Conservation (phyloP, 345 rosid species). For the Raphanus raphanistrum region DNA sequence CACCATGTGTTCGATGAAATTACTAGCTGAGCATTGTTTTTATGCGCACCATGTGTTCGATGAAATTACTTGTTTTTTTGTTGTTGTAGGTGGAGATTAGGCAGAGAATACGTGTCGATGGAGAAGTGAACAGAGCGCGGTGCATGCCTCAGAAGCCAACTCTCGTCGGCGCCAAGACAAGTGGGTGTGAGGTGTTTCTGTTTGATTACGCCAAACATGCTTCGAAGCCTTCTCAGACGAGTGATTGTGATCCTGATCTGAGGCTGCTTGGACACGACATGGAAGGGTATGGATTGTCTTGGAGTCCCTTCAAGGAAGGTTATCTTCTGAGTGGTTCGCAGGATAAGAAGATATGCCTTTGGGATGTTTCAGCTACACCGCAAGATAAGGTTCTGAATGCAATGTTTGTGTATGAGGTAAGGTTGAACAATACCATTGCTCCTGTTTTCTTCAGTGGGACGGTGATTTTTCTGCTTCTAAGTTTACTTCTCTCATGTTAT, state of each 20-base stretch:
- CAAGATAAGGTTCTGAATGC: constrained; percentile 64
- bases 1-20: too few relatives aligned
- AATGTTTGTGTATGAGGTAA: constrained; percentile 71
- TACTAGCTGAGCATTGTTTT: too few relatives aligned
- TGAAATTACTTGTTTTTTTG: too few relatives aligned
- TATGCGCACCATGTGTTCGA: too few relatives aligned
- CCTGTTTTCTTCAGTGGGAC: background rate
- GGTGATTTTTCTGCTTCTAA: constrained; percentile 5
- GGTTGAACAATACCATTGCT: background rate
- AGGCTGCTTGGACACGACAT: constrained; percentile 80
- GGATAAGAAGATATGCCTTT: constrained; percentile 78
- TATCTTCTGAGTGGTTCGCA: constrained; percentile 91
- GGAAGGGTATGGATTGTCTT: constrained; percentile 93
- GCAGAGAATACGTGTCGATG: constrained; percentile 77
- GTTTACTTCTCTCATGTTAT: background rate
- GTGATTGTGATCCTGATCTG: constrained; percentile 73
- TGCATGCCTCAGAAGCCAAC: constrained; percentile 85
- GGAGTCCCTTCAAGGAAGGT: constrained; percentile 85
- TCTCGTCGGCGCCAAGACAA: constrained; percentile 77
- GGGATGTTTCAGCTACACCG: constrained; percentile 71
- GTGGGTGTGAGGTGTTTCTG: constrained; percentile 71
- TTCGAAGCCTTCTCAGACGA: constrained; percentile 38
- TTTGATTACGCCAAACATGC: constrained; percentile 68
- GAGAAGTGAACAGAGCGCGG: constrained; percentile 90
- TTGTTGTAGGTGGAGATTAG: constrained; percentile 60